Base-by-base conservation (phyloP, 371 early-diverging fungal genomes). In the Mucor racemosus region DNA sequence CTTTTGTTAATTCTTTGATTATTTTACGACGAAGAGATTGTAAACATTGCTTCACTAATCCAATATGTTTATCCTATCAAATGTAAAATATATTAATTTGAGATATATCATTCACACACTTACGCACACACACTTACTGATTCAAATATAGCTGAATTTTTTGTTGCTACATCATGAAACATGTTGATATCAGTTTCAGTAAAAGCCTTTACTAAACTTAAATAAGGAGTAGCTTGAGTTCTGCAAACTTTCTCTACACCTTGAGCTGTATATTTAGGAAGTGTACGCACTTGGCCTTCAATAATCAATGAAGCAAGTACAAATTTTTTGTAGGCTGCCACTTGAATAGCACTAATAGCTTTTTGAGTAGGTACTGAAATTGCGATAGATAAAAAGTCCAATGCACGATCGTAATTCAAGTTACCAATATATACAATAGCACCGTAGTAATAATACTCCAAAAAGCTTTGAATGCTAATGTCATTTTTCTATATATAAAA, bases 391-490 rank as follows among this genome's bases (percentile, higher is more conserved):
- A 92, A 81, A 57, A 90, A 86, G 14, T 90, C 85, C 15, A 89
- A 65, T 1, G 95, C 93, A 8, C 85, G 74, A 9, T 81, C 86
- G 77, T 78, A 91, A 11, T 83, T 66, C 65, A 92, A 90, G 64
- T 89, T 82, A 33, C 85, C 89, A 35, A 89, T 85, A 64, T 86
- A 89, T 19, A 92, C 67, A 80, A 92, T 87, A 21, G 88, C 90
- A 42, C 92, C 92, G 67, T 94, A 92, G 75, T 94, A 95, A 62
- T 90, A 84, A 76, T 93, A 92, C 35, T 89, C 80, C 41, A 94
- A 73, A 72, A 88, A 89, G 59, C 85, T 85, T 54, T 84, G 84
- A 65, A 86, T 78, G 1, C 67, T 64, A 9, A 86, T 56, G 54
- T 71, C 74, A 39, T 76, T 59, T 21, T 53, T 60, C 78, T 77